Percentiles rank a stretch among this genome's conserved stretches.
phyloP scores from a whole-genome alignment of 345 rosid species.

The Atalantia buxifolia region DNA sequence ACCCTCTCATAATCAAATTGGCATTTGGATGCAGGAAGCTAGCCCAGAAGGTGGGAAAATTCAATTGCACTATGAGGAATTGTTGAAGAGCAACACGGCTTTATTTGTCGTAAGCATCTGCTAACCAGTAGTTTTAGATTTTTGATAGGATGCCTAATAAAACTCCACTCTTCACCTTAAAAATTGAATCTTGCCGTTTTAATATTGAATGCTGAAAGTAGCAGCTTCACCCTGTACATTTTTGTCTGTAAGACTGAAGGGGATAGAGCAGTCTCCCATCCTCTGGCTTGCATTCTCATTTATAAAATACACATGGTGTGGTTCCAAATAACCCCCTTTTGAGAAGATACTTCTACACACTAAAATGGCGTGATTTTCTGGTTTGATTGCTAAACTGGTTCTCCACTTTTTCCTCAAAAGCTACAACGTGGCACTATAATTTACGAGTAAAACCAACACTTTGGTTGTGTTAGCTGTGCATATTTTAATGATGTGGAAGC shows the following conservation, averaged over 20 bases:
- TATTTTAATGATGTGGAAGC: not conserved
- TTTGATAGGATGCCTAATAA: not conserved
- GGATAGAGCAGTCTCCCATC: not conserved
- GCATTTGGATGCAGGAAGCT: slow-evolving; percentile 61
- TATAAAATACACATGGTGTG: not conserved
- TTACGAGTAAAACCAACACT: not conserved
- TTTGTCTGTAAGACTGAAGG: not conserved
- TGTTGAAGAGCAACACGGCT: slow-evolving; percentile 83
- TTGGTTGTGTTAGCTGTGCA: not conserved
- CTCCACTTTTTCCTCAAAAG: not conserved
- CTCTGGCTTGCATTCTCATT: not conserved
- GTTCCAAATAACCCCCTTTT: not conserved
- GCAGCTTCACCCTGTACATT: not conserved
- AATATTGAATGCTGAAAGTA: not conserved
- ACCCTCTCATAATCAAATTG: slow-evolving; percentile 6
- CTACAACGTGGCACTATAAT: not conserved
- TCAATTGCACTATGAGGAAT: slow-evolving; percentile 85
- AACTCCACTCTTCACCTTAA: not conserved
- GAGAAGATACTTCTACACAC: not conserved
- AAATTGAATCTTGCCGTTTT: not conserved
- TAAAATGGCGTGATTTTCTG: not conserved
- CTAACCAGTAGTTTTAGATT: not conserved
- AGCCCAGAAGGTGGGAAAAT: slow-evolving; percentile 94
- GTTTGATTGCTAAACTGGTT: not conserved
- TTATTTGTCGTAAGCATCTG: slow-evolving; percentile 68